These are phyloP conservation scores for Ophiostoma sp. DNA, from an alignment of 2,329 filamentous ascomycete species.

Conservation along the genomic window DNA sequence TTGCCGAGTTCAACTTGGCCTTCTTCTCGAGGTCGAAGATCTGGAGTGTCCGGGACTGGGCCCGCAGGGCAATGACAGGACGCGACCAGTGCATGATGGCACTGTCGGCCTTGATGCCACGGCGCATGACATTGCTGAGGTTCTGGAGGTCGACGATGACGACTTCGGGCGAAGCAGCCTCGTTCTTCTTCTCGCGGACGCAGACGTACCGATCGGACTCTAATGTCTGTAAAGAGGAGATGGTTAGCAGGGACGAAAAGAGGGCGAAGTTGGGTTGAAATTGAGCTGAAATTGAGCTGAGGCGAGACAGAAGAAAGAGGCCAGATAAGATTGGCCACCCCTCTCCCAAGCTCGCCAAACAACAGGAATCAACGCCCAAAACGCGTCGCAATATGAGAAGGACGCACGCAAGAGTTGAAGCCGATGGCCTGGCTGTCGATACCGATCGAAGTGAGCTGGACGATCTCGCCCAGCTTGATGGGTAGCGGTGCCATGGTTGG, in stretches of 20 bases:
- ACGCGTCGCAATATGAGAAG: slow-evolving; percentile 22
- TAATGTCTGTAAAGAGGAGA: slow-evolving; percentile 66
- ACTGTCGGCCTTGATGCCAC: slow-evolving; percentile 98
- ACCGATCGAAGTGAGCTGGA: slow-evolving; percentile 43
- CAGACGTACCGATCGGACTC: slow-evolving; percentile 97
- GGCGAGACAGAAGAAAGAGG: background rate
- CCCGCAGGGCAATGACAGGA: slow-evolving; percentile 95
- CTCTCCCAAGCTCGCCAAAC: background rate
- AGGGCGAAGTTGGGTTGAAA: background rate
- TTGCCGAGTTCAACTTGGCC: slow-evolving; percentile 93
- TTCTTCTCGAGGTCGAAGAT: slow-evolving; percentile 95
- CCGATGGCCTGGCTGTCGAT: slow-evolving; percentile 59
- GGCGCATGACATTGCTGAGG: slow-evolving; percentile 88
- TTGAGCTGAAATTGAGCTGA: background rate
- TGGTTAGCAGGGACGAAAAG: slow-evolving; percentile 25
- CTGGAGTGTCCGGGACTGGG: slow-evolving; percentile 89
- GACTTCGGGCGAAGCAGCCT: slow-evolving; percentile 83
- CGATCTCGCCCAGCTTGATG: slow-evolving; percentile 46
- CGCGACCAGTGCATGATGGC: slow-evolving; percentile 99
- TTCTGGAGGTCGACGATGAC: slow-evolving; percentile 98
- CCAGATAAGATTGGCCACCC: background rate
- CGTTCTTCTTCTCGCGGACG: slow-evolving; percentile 89
- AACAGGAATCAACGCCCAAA: slow-evolving; percentile 14
- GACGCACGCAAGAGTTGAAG: slow-evolving; percentile 81
- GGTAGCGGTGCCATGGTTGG: slow-evolving; percentile 42